These are phyloP conservation scores for Austroboletus novae-zelandiae DNA, from an alignment of 1,284 basidiomycete species.

Conservation along the genomic window DNA sequence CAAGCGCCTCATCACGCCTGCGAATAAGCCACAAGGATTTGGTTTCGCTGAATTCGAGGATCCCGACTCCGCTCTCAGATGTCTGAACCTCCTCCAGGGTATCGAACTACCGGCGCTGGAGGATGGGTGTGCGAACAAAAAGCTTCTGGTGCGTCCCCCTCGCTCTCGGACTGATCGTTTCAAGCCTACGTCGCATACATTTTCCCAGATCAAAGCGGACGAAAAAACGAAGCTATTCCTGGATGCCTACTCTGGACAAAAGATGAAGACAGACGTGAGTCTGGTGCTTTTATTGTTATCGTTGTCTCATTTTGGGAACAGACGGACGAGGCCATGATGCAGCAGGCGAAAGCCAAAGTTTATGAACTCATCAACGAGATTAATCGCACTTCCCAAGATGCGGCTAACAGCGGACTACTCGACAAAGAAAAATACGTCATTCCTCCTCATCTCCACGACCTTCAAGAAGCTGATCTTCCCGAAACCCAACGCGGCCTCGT, in stretches of 20 bases:
- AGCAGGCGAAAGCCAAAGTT: constrained; percentile 56
- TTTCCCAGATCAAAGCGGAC: constrained; percentile 80
- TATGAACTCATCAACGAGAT: constrained; percentile 59
- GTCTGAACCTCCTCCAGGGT: constrained; percentile 77
- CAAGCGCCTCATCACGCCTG: constrained; percentile 86
- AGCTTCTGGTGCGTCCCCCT: constrained; percentile 67
- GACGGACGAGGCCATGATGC: constrained; percentile 55
- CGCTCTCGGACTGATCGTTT: constrained; percentile 20
- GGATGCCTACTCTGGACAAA: constrained; percentile 78
- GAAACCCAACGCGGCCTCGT: constrained; percentile 92
- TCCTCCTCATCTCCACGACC: constrained; percentile 91
- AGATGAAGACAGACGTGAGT: constrained; percentile 74
- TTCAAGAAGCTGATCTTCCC: constrained; percentile 94
- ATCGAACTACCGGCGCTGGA: constrained; percentile 86
- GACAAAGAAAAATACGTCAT: constrained; percentile 84
- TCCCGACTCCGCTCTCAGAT: constrained; percentile 83
- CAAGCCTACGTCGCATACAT: constrained; percentile 37
- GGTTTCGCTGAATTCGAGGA: constrained; percentile 93
- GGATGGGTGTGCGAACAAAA: constrained; percentile 82
- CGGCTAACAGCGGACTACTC: constrained; percentile 61
- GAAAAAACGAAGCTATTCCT: constrained; percentile 88
- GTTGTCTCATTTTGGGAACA: constrained; percentile 25
- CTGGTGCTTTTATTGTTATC: not conserved
- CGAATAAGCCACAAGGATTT: constrained; percentile 91
- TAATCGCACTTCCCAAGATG: constrained; percentile 61